Percentiles rank a stretch among this genome's conserved stretches.
phyloP scores from a whole-genome alignment of 331 rosid species.

The Rhamnella rubrinervis region DNA sequence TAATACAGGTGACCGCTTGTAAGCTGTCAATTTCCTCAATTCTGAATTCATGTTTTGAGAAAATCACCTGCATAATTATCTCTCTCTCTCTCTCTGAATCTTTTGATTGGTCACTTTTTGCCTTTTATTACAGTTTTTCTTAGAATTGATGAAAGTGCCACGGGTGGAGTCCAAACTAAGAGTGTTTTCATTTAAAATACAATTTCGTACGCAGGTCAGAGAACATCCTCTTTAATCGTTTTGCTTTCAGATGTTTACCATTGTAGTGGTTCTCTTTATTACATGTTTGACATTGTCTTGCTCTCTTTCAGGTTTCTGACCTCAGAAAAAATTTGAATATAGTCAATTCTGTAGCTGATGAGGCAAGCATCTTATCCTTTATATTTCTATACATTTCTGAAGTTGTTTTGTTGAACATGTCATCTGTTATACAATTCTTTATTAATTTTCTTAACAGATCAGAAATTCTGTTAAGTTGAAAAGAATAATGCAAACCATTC shows the following conservation, averaged over 20 bases:
- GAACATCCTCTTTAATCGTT: constrained; percentile 21
- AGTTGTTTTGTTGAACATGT: constrained; percentile 3
- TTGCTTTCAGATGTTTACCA: constrained; percentile 20
- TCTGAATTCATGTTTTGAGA: background rate
- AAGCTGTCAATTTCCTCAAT: too few species aligned
- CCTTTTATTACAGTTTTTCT: constrained; percentile 59
- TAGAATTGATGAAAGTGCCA: constrained; percentile 91
- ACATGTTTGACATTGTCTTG: constrained; percentile 22
- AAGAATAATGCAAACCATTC: constrained; percentile 99
- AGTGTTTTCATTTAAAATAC: constrained; percentile 89
- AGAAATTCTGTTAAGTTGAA: constrained; percentile 87
- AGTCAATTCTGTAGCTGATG: constrained; percentile 78
- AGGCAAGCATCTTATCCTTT: constrained; percentile 45
- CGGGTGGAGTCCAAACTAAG: constrained; percentile 86
- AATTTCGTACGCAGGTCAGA: constrained; percentile 74
- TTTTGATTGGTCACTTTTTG: constrained; percentile 29
- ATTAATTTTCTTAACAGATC: constrained; percentile 59
- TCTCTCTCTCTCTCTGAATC: background rate
- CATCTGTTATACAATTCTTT: constrained; percentile 24
- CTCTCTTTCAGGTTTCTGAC: constrained; percentile 63
- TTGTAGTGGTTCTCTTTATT: constrained; percentile 23
- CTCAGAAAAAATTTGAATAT: constrained; percentile 70
- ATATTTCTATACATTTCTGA: constrained; percentile 13
- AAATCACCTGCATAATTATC: constrained; percentile 6
- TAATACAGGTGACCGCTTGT: too few species aligned